Evolutionary conservation across 257 asterid genomes (phyloP), one percentile per base, ranked within the genome.

Genomic region (Solanum megistacrolobum): DNA sequence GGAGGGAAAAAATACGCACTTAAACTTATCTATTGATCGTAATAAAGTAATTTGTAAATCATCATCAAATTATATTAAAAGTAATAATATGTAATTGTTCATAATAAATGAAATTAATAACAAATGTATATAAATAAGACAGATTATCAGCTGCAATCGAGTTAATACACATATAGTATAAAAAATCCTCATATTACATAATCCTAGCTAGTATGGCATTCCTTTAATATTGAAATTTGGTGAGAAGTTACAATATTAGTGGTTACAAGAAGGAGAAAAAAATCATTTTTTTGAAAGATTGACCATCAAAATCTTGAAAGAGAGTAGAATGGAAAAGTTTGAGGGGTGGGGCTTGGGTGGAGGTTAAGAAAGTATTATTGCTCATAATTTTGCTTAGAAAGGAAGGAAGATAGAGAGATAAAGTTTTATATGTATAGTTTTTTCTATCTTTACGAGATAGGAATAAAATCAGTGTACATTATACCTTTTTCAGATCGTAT

Each of bases 181-280:
- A 52, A 52, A 52, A 2, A 16, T 16, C 60, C 16, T 5, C 9
- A 52, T 52, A 52, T 48, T 48, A 48, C 58, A 14, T 48, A 43
- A 46, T 46, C 20, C 58, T 18, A 31, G 25, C 27, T 32, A 48
- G 21, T 16, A 75, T 43, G 5, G 9, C 27, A 43, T 43, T 29
- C 39, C 48, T 32, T 31, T 68, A 38, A 6, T n/a, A n/a, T 46
- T 76, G 29, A 38, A 38, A 27, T 41, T 87, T 85, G 91, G 90
- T 87, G 90, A 48, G 71, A 89, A n/a, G 91, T 87, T 71, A 66
- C 65, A 48, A 83, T 73, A 60, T 27, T 58, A 39, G 38, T 69
- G 39, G 85, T 81, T 81, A 81, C 85, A 86, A 71, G 72, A 71
- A 55, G 81, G n/a, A 11, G 43, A 87, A n/a, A 13, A 46, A 35